Base-by-base conservation (phyloP, 2,329 filamentous ascomycete genomes). In the Trichoderma pleuroti region DNA sequence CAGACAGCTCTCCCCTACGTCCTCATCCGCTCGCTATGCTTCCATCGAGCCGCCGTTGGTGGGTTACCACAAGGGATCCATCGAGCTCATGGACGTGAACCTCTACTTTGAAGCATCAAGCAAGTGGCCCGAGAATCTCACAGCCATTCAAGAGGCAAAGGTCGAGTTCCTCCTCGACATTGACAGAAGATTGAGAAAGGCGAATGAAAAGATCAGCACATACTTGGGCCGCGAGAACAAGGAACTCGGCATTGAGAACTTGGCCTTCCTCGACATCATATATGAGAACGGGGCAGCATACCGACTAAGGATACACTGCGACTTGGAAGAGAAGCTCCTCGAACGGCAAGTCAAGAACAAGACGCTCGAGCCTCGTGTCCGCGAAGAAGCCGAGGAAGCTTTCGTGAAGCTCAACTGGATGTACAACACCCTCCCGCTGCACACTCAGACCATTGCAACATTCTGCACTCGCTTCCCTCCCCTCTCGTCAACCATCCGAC, bases 81-180 rank as follows among this genome's bases (percentile, higher is more conserved):
- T 84, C 68, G 78, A 80, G 30, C 91, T 93, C 0, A 91, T 94
- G 74, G 91, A 97, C 74, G 87, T 97, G 36, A 87, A 94, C 54
- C 86, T 99, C 61, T 94, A 95, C 77, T 98, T 99, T 75, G 96
- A 99, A 82, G 93, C 92, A 5, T 98, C 96, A 8, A 91, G 90
- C 59, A 91, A 93, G 75, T 99, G 96, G 96, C 96, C 96, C 0
- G 94, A 98, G 77, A 93, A 97, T 77, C 82, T 98, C 10, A 88
- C 88, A 4, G 94, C 95, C 6, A 97, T 98, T 70, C 96, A 99
- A 79, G 90, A 94, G 77, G 94, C 94, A 14, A 99, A 99, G 81
- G 88, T 97, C 49, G 96, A 97, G 4, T 97, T 99, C 78, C 85
- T 96, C 5, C 82, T 98, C 4, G 88, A 90, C 75, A 90, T 97